phyloP scores from a whole-genome alignment of 345 rosid species.

The Mangifera indica region DNA sequence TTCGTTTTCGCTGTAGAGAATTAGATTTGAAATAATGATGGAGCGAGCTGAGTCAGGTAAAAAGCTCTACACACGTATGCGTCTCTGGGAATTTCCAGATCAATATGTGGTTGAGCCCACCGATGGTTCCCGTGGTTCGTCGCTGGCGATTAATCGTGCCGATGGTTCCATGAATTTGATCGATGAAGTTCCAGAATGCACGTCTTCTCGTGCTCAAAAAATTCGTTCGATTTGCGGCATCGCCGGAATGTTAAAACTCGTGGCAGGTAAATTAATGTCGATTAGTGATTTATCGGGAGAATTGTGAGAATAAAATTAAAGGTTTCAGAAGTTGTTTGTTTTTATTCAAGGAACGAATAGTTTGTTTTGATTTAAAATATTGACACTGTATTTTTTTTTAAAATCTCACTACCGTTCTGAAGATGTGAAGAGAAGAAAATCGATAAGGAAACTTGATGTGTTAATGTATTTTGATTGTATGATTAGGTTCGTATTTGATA shows the following conservation, averaged over 20 bases:
- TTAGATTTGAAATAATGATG: conserved; percentile 53
- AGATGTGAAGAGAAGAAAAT: neutral
- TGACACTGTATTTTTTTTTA: too few species aligned
- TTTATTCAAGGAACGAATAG: too few species aligned
- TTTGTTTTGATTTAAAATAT: too few species aligned
- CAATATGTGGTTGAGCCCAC: conserved; percentile 85
- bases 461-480: conserved; percentile 13
- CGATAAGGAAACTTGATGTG: neutral
- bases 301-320: too few species aligned
- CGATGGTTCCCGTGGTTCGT: conserved; percentile 74
- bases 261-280: conserved; percentile 59
- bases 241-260: conserved; percentile 88
- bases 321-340: neutral
- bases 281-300: too few species aligned
- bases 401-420: too few species aligned
- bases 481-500: conserved; percentile 77
- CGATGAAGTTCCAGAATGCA: conserved; percentile 65
- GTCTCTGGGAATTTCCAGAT: conserved; percentile 96
- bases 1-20: neutral
- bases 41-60: conserved; percentile 68
- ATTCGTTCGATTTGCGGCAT: conserved; percentile 72
- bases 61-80: conserved; percentile 78
- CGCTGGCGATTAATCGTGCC: conserved; percentile 61
- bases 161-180: conserved; percentile 77
- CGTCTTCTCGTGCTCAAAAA: conserved; percentile 75